These are phyloP conservation scores for Recurvomyces mirabilis DNA, from an alignment of 495 filamentous ascomycete genomes.

Conservation along the genomic window DNA sequence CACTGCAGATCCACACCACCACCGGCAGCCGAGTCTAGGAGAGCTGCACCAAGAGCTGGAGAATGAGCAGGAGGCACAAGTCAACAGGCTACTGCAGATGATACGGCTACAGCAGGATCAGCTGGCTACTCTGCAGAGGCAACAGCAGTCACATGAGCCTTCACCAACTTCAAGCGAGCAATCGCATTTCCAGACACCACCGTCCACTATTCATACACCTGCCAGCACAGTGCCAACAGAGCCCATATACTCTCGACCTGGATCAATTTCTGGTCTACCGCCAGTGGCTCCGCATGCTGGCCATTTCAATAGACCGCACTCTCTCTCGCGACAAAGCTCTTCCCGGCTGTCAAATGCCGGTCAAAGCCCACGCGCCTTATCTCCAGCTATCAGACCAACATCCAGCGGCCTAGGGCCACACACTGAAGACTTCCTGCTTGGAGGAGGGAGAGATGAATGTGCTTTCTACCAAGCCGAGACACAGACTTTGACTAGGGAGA, in stretches of 20 bases:
- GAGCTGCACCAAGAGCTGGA: constrained; percentile 93
- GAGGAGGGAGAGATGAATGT: constrained; percentile 53
- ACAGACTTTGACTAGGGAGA: constrained; percentile 74
- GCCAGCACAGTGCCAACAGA: constrained; percentile 20
- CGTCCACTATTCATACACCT: constrained; percentile 38
- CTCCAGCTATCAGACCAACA: constrained; percentile 7
- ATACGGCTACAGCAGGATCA: constrained; percentile 82
- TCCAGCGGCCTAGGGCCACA: constrained; percentile 7
- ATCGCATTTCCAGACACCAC: constrained; percentile 34
- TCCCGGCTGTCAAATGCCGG: constrained; percentile 24
- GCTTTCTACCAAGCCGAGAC: constrained; percentile 90
- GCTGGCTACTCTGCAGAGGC: constrained; percentile 42
- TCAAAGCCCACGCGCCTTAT: constrained; percentile 5
- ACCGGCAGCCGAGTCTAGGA: constrained; percentile 69
- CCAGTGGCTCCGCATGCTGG: constrained; percentile 41
- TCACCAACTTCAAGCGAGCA: constrained; percentile 34
- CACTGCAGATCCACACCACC: constrained; percentile 31
- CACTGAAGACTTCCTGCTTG: constrained; percentile 18
- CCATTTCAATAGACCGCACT: constrained; percentile 29
- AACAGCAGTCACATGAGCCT: constrained; percentile 2
- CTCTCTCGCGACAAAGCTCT: constrained; percentile 40
- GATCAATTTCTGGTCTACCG: constrained; percentile 35
- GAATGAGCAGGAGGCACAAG: constrained; percentile 89
- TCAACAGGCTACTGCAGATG: constrained; percentile 82
- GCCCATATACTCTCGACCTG: constrained; percentile 13